Conservation (phyloP, 306 rosid genomes). For the Erythrophleum fordii region DNA sequence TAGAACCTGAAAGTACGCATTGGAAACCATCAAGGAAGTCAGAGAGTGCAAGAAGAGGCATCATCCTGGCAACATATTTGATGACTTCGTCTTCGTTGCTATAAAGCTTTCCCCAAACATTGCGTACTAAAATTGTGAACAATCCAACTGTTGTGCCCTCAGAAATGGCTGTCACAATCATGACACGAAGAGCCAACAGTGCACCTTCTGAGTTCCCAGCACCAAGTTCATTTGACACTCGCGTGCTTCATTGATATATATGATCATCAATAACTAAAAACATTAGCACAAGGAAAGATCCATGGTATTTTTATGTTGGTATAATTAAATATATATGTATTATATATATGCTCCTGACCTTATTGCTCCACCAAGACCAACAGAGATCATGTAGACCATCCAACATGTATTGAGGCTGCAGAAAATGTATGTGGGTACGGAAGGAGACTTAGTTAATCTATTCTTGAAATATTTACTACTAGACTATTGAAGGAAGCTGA, state of each 20-base stretch:
- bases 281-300: neutral
- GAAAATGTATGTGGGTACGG: neutral
- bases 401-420: conserved; percentile 66
- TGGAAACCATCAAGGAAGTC: conserved; percentile 73
- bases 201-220: conserved; percentile 59
- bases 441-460: too few species aligned
- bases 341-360: conserved; percentile 46
- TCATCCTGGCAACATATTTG: conserved; percentile 58
- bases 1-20: conserved; percentile 70
- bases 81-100: conserved; percentile 65
- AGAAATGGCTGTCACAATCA: conserved; percentile 45
- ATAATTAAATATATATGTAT: too few species aligned
- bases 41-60: conserved; percentile 67
- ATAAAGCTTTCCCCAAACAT: conserved; percentile 61
- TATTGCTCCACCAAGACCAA: conserved; percentile 69
- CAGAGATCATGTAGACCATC: conserved; percentile 66
- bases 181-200: conserved; percentile 54
- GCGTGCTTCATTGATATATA: conserved; percentile 42
- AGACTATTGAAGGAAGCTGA: too few species aligned
- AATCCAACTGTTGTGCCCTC: conserved; percentile 48
- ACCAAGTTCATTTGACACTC: conserved; percentile 68
- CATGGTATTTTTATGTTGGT: too few species aligned
- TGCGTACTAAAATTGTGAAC: conserved; percentile 50
- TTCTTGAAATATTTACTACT: too few species aligned
- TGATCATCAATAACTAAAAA: neutral